Percentiles rank a stretch among this genome's conserved stretches.
These are phyloP conservation scores for Phialophora verrucosa DNA, from an alignment of 2,329 filamentous ascomycete species.

Conservation along the genomic window DNA sequence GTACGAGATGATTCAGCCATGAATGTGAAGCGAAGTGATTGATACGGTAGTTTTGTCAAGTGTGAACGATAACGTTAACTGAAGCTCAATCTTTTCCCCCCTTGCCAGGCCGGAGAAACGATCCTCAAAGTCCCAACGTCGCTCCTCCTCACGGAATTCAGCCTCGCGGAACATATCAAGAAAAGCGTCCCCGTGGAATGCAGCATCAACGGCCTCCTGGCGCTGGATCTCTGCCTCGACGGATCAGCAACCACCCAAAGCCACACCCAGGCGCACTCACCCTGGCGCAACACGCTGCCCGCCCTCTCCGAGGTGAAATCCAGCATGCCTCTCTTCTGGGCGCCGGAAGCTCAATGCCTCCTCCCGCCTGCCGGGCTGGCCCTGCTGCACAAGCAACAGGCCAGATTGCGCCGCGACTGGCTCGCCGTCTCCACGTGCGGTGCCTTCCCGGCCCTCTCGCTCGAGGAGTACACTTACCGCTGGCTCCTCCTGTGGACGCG, in stretches of 20 bases:
- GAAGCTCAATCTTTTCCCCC: background rate
- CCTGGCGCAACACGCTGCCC: constrained; percentile 21
- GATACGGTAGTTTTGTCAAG: no score
- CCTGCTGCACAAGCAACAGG: constrained; percentile 17
- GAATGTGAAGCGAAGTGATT: background rate
- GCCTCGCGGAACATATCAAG: background rate
- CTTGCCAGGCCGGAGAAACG: constrained; percentile 16
- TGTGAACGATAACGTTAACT: background rate
- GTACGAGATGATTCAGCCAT: background rate
- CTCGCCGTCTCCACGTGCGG: constrained; percentile 8
- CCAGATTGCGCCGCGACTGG: constrained; percentile 22
- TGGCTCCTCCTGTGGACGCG: constrained; percentile 68
- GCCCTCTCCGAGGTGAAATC: background rate
- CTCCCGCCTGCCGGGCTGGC: constrained; percentile 12
- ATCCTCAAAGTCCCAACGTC: constrained; percentile 18
- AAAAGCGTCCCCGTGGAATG: background rate
- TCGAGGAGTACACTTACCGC: constrained; percentile 49
- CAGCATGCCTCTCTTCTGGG: constrained; percentile 23
- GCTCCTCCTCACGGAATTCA: constrained; percentile 12
- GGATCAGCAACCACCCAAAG: background rate
- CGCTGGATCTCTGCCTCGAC: constrained; percentile 20
- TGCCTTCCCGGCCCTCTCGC: background rate
- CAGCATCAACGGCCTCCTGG: constrained; percentile 24
- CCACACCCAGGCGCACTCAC: background rate
- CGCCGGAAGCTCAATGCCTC: background rate